phyloP scores from a whole-genome alignment of 2,329 filamentous ascomycete species.

The Chrysoporthe cubensis region DNA sequence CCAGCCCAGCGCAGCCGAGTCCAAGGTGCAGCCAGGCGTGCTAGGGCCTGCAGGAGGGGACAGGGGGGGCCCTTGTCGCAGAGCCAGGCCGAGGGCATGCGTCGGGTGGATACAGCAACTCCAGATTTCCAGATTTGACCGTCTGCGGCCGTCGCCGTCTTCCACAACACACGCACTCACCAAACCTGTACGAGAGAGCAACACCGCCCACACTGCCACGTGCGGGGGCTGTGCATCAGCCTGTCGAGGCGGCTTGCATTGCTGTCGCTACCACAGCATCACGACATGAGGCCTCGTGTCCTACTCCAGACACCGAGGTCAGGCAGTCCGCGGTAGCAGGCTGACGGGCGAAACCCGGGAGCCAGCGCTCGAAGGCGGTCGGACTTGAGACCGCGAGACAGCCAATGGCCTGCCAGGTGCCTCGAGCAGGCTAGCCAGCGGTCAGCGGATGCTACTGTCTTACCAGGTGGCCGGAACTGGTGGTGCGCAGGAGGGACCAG shows the following conservation, averaged over 20 bases:
- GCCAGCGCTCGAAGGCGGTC: background rate
- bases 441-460: background rate
- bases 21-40: conserved; percentile 1
- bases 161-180: conserved; percentile 2
- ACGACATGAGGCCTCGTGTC: background rate
- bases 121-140: conserved; percentile 9
- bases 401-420: background rate
- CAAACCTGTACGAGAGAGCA: conserved; percentile 14
- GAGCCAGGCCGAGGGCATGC: background rate
- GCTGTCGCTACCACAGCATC: background rate
- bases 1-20: background rate
- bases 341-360: background rate
- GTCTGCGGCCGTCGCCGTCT: background rate
- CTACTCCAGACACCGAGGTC: background rate
- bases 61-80: background rate
- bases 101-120: background rate
- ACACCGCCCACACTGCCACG: background rate
- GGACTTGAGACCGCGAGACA: background rate
- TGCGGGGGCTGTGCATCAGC: background rate
- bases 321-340: background rate
- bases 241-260: background rate
- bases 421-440: background rate
- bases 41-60: conserved; percentile 4
- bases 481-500: too few species aligned
- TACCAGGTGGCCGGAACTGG: conserved; percentile 1